Evolutionary conservation across 192 early-diverging fungal species (phyloP), one percentile per base, ranked within the genome.

Genomic region (Pilobolus umbonatus): DNA sequence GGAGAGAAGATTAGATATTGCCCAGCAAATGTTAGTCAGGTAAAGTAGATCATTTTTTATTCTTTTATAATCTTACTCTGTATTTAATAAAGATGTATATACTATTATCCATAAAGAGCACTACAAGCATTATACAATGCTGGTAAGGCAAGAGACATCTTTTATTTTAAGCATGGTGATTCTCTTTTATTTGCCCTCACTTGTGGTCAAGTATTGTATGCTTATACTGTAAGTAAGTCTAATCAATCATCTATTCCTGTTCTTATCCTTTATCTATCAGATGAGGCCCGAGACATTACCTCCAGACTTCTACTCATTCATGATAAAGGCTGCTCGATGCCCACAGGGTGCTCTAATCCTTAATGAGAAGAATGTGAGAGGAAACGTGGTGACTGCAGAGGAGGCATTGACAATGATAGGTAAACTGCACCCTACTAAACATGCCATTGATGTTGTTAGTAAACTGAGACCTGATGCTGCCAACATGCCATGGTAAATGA

Each of bases 301-400:
- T 12, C 71, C 74, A 57, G 81, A 83, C 19, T 83, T 80, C 44
- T 69, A 77, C 39, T 61, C 62, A 10, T 83, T 80, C 61, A 88
- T 88, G 84, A 22, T 87, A 25, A 76, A 82, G 40, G 79, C 79
- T 17, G 87, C 84, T 7, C 74, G 83, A 9, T 78, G 85, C 21
- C 80, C 85, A 9, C 44, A 65, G 34, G 72, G 76, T 29, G 59
- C 75, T 0, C 65, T 91, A 32, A 49, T 73, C 11, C 45, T 88
- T 29, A 91, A 88, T 72, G 66, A 75, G 5, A 53, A 66, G 32
- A 75, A 79, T 39, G 66, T 81, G 4, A 61, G 76, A 22, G 75
- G 72, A 5, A 60, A 67, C 30, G 64, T 74, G 3, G 46, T 80
- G 2, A 67, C 76, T 53, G 43, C 72, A 1, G 55, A 58, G 7